Evolutionary conservation across 345 rosid species (phyloP), one percentile per base, ranked within the genome.

Genomic region (Bruguiera parviflora): DNA sequence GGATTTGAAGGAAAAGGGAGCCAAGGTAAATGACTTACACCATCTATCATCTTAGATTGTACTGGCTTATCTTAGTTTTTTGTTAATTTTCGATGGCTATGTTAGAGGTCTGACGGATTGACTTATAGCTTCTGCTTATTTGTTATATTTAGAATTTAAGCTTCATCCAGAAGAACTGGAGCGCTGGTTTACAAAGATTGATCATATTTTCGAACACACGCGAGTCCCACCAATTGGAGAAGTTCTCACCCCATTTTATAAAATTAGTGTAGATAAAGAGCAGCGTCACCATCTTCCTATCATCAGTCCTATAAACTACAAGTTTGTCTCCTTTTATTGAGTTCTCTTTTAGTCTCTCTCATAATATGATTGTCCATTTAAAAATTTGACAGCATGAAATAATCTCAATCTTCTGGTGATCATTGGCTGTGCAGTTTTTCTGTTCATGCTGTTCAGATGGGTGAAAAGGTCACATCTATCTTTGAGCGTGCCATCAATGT

Each of bases 1-100:
- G 99, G 99, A 63, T 95, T 95, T 82, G 97, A 95, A 65, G 98
- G 99, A 39, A 86, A 86, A 73, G 99, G 99, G 76, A 95, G 92
- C 82, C 93, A 87, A 83, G 99, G 99, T 95, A 74, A 63, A 6
- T 5, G 47, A 63, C 53, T 63, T 75, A 9, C 70, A 31, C 28
- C 69, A n/a, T 18, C 33, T 37, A 24, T 20, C 24, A 33, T 32
- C 32, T 71, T 63, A 46, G 49, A 10, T 9, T 56, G 31, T 24
- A n/a, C 29, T 56, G 11, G 25, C 31, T 56, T 16, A 56, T 15
- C 25, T 22, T 47, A 29, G 25, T 57, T 53, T 27, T 60, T 56
- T 53, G 39, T 31, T 5, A 37, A 15, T 18, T 71, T 21, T 57
- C 35, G 49, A 10, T 63, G 37, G 46, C 28, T 70, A 63, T 18